Evolutionary conservation across 2,329 filamentous ascomycete genomes (phyloP).

Genomic region (Fusarium abutilonis): DNA sequence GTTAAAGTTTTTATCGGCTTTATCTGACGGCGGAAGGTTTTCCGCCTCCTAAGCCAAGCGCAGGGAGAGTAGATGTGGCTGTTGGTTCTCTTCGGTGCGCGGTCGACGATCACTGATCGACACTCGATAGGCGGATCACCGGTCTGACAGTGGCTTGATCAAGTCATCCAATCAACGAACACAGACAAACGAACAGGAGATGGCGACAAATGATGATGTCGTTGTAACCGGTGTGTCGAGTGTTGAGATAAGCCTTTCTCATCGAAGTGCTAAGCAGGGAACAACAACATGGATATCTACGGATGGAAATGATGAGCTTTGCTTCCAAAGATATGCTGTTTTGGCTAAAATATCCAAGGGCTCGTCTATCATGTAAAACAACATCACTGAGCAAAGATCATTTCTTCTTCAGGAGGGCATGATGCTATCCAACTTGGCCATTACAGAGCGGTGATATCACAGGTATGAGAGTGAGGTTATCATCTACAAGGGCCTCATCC

Average conservation of each 20-base stretch:
- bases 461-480: neutral
- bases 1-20: neutral
- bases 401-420: slow-evolving; percentile 3
- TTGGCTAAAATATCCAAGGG: slow-evolving; percentile 4
- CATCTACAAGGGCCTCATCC: neutral
- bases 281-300: neutral
- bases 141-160: slow-evolving; percentile 28
- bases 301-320: slow-evolving; percentile 23
- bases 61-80: slow-evolving; percentile 5
- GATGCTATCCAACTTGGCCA: neutral
- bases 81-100: slow-evolving; percentile 25
- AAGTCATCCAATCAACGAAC: slow-evolving; percentile 18
- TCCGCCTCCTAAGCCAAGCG: slow-evolving; percentile 18
- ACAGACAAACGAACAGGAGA: slow-evolving; percentile 18
- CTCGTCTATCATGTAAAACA: neutral
- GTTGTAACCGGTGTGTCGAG: neutral
- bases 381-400: slow-evolving; percentile 13
- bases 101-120: slow-evolving; percentile 31
- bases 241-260: slow-evolving; percentile 16
- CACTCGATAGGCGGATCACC: slow-evolving; percentile 24
- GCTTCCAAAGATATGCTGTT: neutral
- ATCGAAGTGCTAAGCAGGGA: neutral
- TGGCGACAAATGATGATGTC: slow-evolving; percentile 31
- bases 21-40: slow-evolving; percentile 31
- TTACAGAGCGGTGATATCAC: neutral